These are phyloP conservation scores for Colletotrichum echinochloae DNA, from an alignment of 2,329 filamentous ascomycete species.

Conservation along the genomic window DNA sequence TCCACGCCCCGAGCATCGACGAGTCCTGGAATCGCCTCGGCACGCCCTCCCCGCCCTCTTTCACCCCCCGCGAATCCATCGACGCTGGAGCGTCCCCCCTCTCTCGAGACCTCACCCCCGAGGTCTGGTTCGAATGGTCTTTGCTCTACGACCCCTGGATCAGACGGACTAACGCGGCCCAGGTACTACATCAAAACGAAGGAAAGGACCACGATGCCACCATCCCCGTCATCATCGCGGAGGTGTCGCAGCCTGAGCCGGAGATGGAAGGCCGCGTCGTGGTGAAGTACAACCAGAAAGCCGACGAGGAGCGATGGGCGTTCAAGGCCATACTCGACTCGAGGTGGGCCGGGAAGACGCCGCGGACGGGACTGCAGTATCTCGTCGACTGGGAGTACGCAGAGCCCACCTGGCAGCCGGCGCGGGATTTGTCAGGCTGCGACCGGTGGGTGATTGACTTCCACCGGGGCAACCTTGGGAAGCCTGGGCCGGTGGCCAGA, in stretches of 20 bases:
- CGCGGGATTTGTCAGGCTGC: constrained; percentile 30
- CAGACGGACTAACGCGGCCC: constrained; percentile 19
- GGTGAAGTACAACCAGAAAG: constrained; percentile 24
- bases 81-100: not conserved
- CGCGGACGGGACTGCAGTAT: constrained; percentile 26
- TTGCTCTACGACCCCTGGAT: constrained; percentile 34
- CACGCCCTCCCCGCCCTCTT: not conserved
- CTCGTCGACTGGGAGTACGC: constrained; percentile 37
- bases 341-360: constrained; percentile 21
- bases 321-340: constrained; percentile 33
- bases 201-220: not conserved
- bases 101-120: constrained; percentile 11
- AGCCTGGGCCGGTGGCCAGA: constrained; percentile 23
- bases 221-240: not conserved
- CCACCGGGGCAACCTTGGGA: constrained; percentile 10
- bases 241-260: constrained; percentile 26
- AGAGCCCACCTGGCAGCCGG: constrained; percentile 34
- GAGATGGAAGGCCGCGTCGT: constrained; percentile 28
- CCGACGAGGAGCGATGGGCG: constrained; percentile 32
- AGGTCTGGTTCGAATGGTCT: constrained; percentile 35
- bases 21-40: constrained; percentile 18
- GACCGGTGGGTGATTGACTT: constrained; percentile 33
- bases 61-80: not conserved
- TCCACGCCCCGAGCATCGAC: constrained; percentile 22
- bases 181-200: constrained; percentile 1